phyloP scores from a whole-genome alignment of 2,329 filamentous ascomycete genomes.

The Colletotrichum falcatum region DNA sequence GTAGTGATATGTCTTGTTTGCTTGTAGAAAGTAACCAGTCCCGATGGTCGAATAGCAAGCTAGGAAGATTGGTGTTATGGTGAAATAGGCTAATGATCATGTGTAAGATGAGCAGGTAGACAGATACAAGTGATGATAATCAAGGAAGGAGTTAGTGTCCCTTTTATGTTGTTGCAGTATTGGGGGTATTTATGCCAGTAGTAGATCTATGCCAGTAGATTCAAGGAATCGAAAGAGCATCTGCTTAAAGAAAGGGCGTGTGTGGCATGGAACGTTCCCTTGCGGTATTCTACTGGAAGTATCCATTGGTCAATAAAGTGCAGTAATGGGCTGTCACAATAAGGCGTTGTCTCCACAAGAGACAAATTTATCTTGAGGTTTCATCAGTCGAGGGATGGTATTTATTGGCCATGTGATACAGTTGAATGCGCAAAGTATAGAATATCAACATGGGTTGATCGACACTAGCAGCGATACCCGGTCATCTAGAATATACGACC shows the following conservation, averaged over 20 bases:
- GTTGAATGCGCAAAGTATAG: not conserved
- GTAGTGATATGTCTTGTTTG: too few relatives aligned
- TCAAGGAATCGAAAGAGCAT: not conserved
- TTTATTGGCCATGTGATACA: not conserved
- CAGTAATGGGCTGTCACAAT: too few relatives aligned
- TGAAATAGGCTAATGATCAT: not conserved
- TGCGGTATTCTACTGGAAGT: not conserved
- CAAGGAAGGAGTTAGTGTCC: not conserved
- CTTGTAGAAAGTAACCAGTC: not conserved
- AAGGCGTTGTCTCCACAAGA: not conserved
- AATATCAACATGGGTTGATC: not conserved
- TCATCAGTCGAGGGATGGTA: not conserved
- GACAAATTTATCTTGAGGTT: not conserved
- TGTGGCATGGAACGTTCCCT: not conserved
- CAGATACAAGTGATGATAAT: not conserved
- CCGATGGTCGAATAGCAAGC: not conserved
- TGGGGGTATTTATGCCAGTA: not conserved
- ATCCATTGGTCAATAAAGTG: not conserved
- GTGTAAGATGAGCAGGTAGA: not conserved
- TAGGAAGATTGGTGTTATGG: not conserved
- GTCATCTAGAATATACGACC: slow-evolving; percentile 27
- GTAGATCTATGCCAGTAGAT: too few relatives aligned
- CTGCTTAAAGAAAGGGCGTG: not conserved
- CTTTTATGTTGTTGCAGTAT: not conserved
- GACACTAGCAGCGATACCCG: not conserved